Base-by-base conservation (phyloP, 768 basidiomycete species). In the Psilocybe sp. region DNA sequence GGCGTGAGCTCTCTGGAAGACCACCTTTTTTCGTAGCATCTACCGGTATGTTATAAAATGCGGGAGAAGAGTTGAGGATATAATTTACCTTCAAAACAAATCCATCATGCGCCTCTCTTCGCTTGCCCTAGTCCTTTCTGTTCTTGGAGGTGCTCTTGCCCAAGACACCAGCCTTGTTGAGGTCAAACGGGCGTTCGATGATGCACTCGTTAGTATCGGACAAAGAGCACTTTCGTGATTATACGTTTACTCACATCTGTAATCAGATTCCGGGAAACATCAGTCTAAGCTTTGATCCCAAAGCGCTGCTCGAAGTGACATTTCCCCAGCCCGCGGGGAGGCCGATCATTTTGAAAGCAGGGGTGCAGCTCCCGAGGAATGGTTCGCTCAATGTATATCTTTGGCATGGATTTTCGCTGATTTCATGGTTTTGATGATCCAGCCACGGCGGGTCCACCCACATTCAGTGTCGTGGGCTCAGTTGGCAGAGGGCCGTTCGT, bases 401-500 rank as follows among this genome's bases (percentile, higher is more conserved):
- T 41, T 19, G 9, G 38, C 2, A 8, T 20, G 19, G 37, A 28
- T 32, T 39, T 31, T 49, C 33, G 50, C 20, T 9, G 34, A 15
- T 6, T n/a, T 33, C 20, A 12, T 13, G 18, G 3, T 36, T 36
- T 40, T n/a, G 6, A 4, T 36, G 14, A 32, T 15, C 9, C 41
- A 76, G 74, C 63, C 12, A 76, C 74, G n/a, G 71, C 64, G 0
- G 67, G 65, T 3, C 71, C 69, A 2, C 72, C 72, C 2, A 56
- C 55, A 5, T 75, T 72, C 59, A 55, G 56, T 44, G 60, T 70
- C 31, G 45, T 59, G 15, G 68, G 66, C 7, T 44, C 59, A 16
- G 55, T 45, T 14, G 60, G 61, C 13, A 53, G 32, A 10, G 77
- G 75, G 0, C 76, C 77, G 0, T 80, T 76, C 56, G 74, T 80